Conservation (phyloP, 805 yeast species). For the Starmerella sp. region DNA sequence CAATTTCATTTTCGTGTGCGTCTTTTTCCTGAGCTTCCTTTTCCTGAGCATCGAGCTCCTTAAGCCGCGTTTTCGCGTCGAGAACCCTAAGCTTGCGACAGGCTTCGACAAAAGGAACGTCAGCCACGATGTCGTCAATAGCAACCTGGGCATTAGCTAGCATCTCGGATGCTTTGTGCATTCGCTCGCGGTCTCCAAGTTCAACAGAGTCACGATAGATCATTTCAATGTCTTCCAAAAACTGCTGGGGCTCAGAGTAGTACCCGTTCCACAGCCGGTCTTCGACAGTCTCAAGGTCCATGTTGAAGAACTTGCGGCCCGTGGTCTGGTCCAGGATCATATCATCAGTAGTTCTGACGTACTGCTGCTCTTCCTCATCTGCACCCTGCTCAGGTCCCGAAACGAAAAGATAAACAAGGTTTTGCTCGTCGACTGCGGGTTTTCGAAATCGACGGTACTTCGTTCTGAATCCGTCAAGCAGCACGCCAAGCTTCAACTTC, state of each 20-base stretch:
- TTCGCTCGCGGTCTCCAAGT: constrained; percentile 71
- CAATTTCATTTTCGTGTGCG: too few relatives aligned
- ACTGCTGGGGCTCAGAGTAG: constrained; percentile 86
- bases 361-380: constrained; percentile 26
- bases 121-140: constrained; percentile 61
- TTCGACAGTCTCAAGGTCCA: constrained; percentile 88
- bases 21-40: background rate
- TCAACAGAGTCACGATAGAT: constrained; percentile 68
- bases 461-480: constrained; percentile 80
- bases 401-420: constrained; percentile 57
- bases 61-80: constrained; percentile 21
- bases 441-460: constrained; percentile 84
- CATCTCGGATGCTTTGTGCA: constrained; percentile 82
- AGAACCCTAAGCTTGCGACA: constrained; percentile 49
- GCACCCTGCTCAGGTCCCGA: constrained; percentile 5
- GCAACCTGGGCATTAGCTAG: constrained; percentile 92
- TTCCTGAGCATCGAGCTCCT: background rate
- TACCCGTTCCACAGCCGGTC: constrained; percentile 95
- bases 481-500: constrained; percentile 72
- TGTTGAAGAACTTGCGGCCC: constrained; percentile 63
- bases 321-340: constrained; percentile 74
- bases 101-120: constrained; percentile 58
- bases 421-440: constrained; percentile 73
- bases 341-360: constrained; percentile 39
- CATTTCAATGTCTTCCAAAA: constrained; percentile 70